Evolutionary conservation across 176 grass and related monocot genomes (phyloP).

Genomic region (Thalia dealbata): DNA sequence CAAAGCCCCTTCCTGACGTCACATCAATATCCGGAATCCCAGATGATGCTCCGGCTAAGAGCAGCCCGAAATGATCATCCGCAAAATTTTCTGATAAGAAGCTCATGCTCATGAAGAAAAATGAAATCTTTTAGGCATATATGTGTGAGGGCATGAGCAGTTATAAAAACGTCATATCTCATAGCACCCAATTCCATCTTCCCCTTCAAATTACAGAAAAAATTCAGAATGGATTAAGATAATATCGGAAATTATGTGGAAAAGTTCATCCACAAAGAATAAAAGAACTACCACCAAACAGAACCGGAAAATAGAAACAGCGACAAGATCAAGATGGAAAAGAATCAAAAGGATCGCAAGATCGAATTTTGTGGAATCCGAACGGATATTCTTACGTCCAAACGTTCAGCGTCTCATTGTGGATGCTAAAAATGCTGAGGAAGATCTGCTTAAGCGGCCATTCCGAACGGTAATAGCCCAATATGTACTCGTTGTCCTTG

Average conservation of each 20-base stretch:
- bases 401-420: constrained; percentile 14
- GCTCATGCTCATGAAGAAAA: too few species aligned
- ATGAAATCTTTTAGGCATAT: too few species aligned
- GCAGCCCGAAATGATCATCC: background rate
- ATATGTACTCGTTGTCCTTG: constrained; percentile 15
- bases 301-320: background rate
- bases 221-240: background rate
- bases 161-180: background rate
- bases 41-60: background rate
- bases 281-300: background rate
- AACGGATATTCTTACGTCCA: constrained; percentile 10
- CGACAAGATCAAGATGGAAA: background rate
- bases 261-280: background rate
- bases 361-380: background rate
- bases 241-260: background rate
- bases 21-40: too few species aligned
- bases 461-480: constrained; percentile 3
- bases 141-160: background rate
- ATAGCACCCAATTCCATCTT: background rate
- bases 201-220: background rate
- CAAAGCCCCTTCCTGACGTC: background rate
- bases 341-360: background rate
- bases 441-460: constrained; percentile 18
- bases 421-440: constrained; percentile 16
- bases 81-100: background rate